Base-by-base conservation (phyloP, 2,329 filamentous ascomycete species). In the Aspergillus quadrilineatus region DNA sequence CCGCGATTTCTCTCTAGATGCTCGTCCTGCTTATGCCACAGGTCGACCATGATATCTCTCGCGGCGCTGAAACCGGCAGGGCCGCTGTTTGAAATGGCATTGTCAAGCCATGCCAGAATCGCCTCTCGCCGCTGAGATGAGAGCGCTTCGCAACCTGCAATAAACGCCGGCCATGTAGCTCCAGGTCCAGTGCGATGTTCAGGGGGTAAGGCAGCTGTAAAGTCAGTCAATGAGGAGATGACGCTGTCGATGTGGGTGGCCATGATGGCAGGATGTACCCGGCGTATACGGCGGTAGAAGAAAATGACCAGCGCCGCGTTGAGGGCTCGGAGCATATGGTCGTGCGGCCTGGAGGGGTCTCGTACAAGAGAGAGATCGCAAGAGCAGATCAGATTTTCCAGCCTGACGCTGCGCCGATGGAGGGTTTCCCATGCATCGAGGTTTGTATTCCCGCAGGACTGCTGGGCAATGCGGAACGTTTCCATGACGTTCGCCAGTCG, bases 251-350 rank as follows among this genome's bases (percentile, higher is more conserved):
- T 73, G 48, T 75, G 70, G 1, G 69, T 64, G 57, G 76, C 74
- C 4, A 78, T 51, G 2, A 75, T 72, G 30, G 68, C 68, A 0
- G 73, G 69, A 46, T 77, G 72, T 2, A 73, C 71, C 6, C 75
- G 67, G 15, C 71, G 68, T 14, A 78, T 69, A 4, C 75, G 68
- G 2, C 74, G 66, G 57, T 78, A 77, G 60, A 77, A 78, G 42
- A 75, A 73, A 1, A 78, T 74, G 5, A 77, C 66, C 5, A 77
- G 60, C 0, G 74, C 75, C 8, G 69, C 66, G 44, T 73, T 74
- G 57, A 79, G 59, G 0, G 75, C 75, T 15, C 69, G 67, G 6
- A 77, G 59, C 67, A 78, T 75, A 46, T 71, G 61, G 7, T 61
- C 58, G 49, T 67, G 66, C 4, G 68, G 60, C 7, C 60, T 60